Evolutionary conservation across 768 basidiomycete species (phyloP).

Genomic region (Suillus clintonianus): DNA sequence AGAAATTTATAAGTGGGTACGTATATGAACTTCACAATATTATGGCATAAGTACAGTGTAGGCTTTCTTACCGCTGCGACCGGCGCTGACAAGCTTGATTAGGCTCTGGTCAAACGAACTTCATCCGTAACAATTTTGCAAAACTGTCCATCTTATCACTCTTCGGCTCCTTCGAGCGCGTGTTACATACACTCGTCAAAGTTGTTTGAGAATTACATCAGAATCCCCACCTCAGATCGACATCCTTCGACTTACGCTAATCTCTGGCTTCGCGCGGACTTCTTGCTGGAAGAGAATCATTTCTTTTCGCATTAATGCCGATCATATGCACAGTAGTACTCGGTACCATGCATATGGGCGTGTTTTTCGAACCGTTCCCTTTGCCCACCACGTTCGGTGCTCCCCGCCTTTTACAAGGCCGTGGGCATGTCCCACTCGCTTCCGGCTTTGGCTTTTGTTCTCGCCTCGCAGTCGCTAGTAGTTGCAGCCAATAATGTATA

Average conservation of each 20-base stretch:
- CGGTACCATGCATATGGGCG: neutral
- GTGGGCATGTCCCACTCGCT: neutral
- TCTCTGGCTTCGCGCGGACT: no score
- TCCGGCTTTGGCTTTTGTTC: slow-evolving; percentile 5
- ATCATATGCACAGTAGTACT: neutral
- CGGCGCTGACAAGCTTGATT: no score
- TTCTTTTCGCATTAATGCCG: neutral
- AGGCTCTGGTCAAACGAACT: no score
- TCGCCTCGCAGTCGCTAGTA: neutral
- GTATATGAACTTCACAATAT: neutral
- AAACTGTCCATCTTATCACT: no score
- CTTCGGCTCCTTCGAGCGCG: no score
- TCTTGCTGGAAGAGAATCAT: neutral
- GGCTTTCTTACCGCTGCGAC: no score
- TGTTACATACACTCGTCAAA: no score
- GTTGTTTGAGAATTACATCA: no score
- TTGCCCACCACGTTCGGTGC: neutral
- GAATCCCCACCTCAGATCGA: no score
- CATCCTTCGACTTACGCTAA: no score
- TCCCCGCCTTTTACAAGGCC: neutral
- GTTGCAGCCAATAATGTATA: neutral
- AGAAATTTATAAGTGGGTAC: neutral
- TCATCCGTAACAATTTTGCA: no score
- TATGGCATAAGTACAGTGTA: no score
- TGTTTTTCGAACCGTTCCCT: neutral